Evolutionary conservation across 2,329 filamentous ascomycete species (phyloP), one percentile per base, ranked within the genome.

Genomic region (Lecanoromycetidae sp.): DNA sequence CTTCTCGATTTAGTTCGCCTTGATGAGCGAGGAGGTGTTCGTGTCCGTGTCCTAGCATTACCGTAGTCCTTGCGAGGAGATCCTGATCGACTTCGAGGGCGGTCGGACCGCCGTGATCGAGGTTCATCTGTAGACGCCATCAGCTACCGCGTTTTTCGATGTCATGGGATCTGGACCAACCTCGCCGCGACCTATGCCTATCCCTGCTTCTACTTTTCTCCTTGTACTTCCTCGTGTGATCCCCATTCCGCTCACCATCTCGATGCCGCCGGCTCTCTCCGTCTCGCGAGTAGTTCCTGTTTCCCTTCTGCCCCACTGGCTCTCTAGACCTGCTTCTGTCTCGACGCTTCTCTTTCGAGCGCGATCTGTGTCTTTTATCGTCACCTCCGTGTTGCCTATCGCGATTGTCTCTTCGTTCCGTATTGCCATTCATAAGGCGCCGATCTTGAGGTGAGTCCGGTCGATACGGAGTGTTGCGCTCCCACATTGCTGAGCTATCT

Each of bases 401-500:
- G 56, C 68, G 60, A 56, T 60, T 48, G 58, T 58, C 49, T 57
- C 64, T 49, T 50, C 66, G 59, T 49, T 69, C 29, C 10, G 12
- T 50, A n/a, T 23, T 37, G 17, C 48, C 48, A 6, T 43, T 50
- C 8, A 39, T 40, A 13, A 26, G 22, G 5, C 25, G 30, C 19
- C 27, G 13, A 55, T 52, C 36, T 19, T 34, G 17, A 30, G 15
- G 23, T 19, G 35, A 23, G 22, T 44, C 30, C 35, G 45, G 27
- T 23, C 17, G 33, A 5, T 36, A 44, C 3, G 44, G 27, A 17
- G 55, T 59, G 33, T 63, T 61, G 48, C 60, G 58, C 52, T 82
- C 78, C 75, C 76, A 77, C 71, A 77, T 77, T 44, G 75, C 69
- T 42, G 72, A 72, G 61, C 72, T 77, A 55, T 81, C 77, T n/a